Conservation (phyloP, 345 rosid genomes). For the Gynandropsis gynandra region DNA sequence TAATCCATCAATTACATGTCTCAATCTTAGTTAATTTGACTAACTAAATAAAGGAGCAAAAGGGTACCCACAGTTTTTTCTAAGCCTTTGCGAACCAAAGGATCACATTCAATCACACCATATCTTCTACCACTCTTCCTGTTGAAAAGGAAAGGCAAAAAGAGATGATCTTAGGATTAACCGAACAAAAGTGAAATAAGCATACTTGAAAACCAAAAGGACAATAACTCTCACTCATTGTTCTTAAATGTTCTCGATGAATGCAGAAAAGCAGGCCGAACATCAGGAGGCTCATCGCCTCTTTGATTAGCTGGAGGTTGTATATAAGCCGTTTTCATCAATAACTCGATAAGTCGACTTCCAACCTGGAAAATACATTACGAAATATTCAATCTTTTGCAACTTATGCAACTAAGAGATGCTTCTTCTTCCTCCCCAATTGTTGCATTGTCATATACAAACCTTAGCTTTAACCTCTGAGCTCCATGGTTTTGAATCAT, state of each 20-base stretch:
- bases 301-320: constrained; percentile 66
- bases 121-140: constrained; percentile 63
- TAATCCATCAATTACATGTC: no score
- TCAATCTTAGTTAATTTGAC: constrained; percentile 5
- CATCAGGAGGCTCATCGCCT: constrained; percentile 63
- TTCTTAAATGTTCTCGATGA: constrained; percentile 43
- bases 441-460: constrained; percentile 23
- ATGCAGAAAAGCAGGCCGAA: constrained; percentile 91
- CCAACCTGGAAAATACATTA: constrained; percentile 60
- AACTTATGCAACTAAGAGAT: no score
- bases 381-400: constrained; percentile 13
- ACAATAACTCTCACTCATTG: constrained; percentile 40
- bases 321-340: constrained; percentile 73
- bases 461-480: constrained; percentile 82
- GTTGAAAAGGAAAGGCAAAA: constrained; percentile 21
- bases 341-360: constrained; percentile 76
- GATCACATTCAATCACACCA: constrained; percentile 83
- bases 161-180: constrained; percentile 16
- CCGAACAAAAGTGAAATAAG: constrained; percentile 9
- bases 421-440: no score
- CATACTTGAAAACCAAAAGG: constrained; percentile 15
- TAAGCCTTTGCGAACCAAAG: constrained; percentile 75
- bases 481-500: constrained; percentile 64
- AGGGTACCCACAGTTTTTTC: constrained; percentile 67
- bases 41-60: constrained; percentile 13